These are phyloP conservation scores for Garcia nutans DNA, from an alignment of 345 rosid genomes.

Conservation along the genomic window DNA sequence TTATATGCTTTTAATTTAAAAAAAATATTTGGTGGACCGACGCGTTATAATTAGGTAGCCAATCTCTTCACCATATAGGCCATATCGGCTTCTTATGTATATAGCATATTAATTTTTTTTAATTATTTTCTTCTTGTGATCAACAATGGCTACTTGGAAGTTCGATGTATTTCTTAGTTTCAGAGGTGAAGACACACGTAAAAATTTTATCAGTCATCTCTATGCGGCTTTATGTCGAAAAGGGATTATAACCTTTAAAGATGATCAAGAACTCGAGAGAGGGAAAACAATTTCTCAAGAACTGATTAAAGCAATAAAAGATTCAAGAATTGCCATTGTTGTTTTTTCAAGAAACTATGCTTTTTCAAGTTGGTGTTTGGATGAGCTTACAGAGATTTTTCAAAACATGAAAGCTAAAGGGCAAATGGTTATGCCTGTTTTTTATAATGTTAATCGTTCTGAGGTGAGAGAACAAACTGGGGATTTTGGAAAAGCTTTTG, in stretches of 20 bases:
- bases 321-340: not conserved
- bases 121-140: too few relatives aligned
- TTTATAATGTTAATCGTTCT: not conserved
- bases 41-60: too few relatives aligned
- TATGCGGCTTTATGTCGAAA: not conserved
- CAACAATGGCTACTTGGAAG: too few relatives aligned
- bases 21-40: too few relatives aligned
- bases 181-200: constrained; percentile 4
- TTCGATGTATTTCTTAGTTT: constrained; percentile 9
- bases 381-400: not conserved
- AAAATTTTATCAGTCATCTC: constrained; percentile 5
- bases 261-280: not conserved
- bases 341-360: constrained; percentile 5
- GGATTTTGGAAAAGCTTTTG: not conserved
- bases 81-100: too few relatives aligned
- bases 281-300: not conserved
- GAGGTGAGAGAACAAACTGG: not conserved
- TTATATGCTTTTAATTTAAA: too few relatives aligned
- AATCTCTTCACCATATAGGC: too few relatives aligned
- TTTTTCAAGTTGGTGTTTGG: constrained; percentile 2
- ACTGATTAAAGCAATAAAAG: not conserved
- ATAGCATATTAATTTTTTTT: too few relatives aligned
- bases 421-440: constrained; percentile 1
- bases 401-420: not conserved
- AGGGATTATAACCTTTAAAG: constrained; percentile 5